Evolutionary conservation across 2,329 filamentous ascomycete species (phyloP), one percentile per base, ranked within the genome.

Genomic region (Fusarium tricinctum): DNA sequence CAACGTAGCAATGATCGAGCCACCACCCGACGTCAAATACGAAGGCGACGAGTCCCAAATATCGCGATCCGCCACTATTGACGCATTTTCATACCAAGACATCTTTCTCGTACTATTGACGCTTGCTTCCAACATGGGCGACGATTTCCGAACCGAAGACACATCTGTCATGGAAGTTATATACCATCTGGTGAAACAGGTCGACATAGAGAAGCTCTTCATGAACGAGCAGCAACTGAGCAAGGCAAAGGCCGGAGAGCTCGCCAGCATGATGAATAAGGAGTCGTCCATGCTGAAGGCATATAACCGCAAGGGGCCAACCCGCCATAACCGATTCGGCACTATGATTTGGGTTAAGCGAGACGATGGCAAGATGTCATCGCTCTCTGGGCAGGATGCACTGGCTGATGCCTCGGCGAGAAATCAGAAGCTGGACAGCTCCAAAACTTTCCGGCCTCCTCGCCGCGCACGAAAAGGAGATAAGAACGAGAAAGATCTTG

Each of bases 321-420:
- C 93, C 5, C 85, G 96, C 47, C 96, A 99, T 78, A 97, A 94
- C 72, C 88, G 96, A 33, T 99, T 98, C 74, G 96, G 96, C 4
- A 97, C 94, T 13, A 98, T 98, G 92, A 89, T 97, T 33, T 98
- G 95, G 94, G 89, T 99, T 38, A 93, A 97, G 81, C 86, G 94
- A 57, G 92, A 94, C 48, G 91, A 94, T 71, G 89, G 91, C 50
- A 94, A 94, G 74, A 88, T 96, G 73, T 91, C 92, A 0, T 94
- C 94, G 0, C 86, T 99, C 3, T 94, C 94, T 0, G 96, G 96
- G 2, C 95, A 98, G 76, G 91, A 94, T 72, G 92, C 92, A 6
- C 86, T 99, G 44, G 87, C 89, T 5, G 89, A 93, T 73, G 87
- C 89, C 8, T 86, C 91, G 10, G 86, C 87, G 39, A 91, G 92